Evolutionary conservation across 495 filamentous ascomycete genomes (phyloP), one percentile per base, ranked within the genome.

Genomic region (Daldinia grandis): DNA sequence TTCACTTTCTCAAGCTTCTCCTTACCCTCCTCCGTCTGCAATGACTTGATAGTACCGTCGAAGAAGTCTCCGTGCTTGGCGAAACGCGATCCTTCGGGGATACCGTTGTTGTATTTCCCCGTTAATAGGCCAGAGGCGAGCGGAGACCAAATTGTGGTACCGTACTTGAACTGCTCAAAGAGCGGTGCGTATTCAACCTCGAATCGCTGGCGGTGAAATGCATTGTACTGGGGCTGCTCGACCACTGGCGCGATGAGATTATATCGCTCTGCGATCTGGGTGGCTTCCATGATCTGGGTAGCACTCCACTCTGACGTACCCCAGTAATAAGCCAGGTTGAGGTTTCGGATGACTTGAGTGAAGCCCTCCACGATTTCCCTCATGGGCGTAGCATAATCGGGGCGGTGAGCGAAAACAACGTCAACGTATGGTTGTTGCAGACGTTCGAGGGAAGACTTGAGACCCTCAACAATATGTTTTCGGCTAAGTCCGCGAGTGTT

Each of bases 21-120:
- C 51, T 78, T 74, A 19, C 65, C 66, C 50, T 70, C 64, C 42
- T 69, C 68, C 33, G 38, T 58, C 73, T 81, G 68, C 28, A 82
- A 73, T 60, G 63, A 54, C 76, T 78, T 80, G 70, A 82, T 69
- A 15, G 76, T 80, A 53, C 56, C 56, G 40, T 75, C 74, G 58
- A 81, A 81, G 75, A 81, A 80, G n/a, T 68, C 79, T 56, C 75
- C 75, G 74, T 81, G 80, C 66, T 78, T 82, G 24, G 79, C 80
- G 55, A 87, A 82, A 24, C 88, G 81, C n/a, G 85, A 87, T 64
- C 82, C 86, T 60, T 84, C 79, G 27, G 87, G 87, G 31, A 89
- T 80, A 25, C 82, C 86, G 33, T 92, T 85, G 78, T 93, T 93
- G 80, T 95, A 95, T 81, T 94, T 95, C 19, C 92, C 92, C 0